Conservation (phyloP, 2,329 filamentous ascomycete genomes). For the Venturia oleaginea region DNA sequence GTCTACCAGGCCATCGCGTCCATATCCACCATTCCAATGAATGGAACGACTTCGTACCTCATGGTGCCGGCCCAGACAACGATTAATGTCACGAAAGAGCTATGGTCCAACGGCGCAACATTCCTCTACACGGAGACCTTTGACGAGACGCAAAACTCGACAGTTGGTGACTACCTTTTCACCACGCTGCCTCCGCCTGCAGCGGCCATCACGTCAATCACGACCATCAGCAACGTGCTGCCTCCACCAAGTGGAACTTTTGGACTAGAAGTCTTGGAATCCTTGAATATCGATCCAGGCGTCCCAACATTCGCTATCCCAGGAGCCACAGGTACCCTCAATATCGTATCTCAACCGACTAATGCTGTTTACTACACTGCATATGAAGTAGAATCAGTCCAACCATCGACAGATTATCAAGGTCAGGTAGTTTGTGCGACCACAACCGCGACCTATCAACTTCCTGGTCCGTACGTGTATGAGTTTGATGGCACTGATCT, state of each 20-base stretch:
- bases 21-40: constrained; percentile 21
- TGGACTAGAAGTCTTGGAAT: neutral
- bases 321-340: neutral
- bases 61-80: constrained; percentile 19
- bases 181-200: constrained; percentile 12
- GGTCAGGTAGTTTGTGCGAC: neutral
- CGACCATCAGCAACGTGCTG: constrained; percentile 8
- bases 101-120: neutral
- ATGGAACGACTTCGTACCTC: constrained; percentile 18
- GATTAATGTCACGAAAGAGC: constrained; percentile 23
- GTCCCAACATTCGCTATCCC: constrained; percentile 3
- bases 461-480: neutral
- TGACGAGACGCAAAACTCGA: neutral
- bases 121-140: constrained; percentile 8
- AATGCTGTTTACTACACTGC: constrained; percentile 11
- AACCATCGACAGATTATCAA: neutral
- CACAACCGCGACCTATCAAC: constrained; percentile 12
- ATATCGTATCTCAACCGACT: neutral
- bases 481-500: neutral
- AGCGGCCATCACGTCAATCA: constrained; percentile 8
- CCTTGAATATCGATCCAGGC: constrained; percentile 1
- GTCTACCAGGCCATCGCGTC: constrained; percentile 10
- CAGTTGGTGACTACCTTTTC: constrained; percentile 6
- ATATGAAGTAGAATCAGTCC: constrained; percentile 11
- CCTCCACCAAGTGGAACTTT: constrained; percentile 8